Base-by-base conservation (phyloP, 306 rosid species). In the Acacia crassicarpa region DNA sequence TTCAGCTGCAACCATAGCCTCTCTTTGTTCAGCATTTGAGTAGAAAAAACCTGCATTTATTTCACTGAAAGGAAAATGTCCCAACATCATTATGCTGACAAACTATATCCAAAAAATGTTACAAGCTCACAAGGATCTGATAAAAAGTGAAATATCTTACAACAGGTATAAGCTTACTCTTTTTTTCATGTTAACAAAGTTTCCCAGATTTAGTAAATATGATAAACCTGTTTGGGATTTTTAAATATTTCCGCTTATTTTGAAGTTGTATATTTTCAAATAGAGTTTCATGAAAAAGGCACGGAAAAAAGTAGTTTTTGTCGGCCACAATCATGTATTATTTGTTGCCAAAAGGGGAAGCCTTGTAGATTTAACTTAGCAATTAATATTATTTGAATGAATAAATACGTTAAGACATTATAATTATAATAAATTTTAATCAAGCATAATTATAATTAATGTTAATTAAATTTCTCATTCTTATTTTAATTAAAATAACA, bases 1-100 rank as follows among this genome's bases (percentile, higher is more conserved):
- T 87, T 95, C 99, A 80, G 98, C 99, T 32, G 88, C 74, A 86
- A 95, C 94, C 99, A 95, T 95, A 8, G 92, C 92, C 85, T 93
- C 99, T 81, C 99, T 91, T 91, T 95, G 99, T 78, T 93, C 98
- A 17, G 99, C 96, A 87, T 75, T 95, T 76, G 99, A 95, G 98
- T 95, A 95, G 93, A 95, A 95, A 88, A 95, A 95, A 9, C 99
- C 99, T 59, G 99, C 85, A 86, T 95, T 95, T 83, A 95, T 74
- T 87, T 95, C 99, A 92, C 99, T 95, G 90, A 71, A 45, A 80
- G 46, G 54, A 75, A 82, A 69, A 89, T 75, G 53, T 63, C 80
- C 67, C 72, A 81, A 80, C 44, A 77, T 73, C 40, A 70, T 67
- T 23, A 73, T 73, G 68, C 80, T 53, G 46, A 48, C 81, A 49